phyloP scores from a whole-genome alignment of 257 asterid genomes.

The Petunia axillaris region DNA sequence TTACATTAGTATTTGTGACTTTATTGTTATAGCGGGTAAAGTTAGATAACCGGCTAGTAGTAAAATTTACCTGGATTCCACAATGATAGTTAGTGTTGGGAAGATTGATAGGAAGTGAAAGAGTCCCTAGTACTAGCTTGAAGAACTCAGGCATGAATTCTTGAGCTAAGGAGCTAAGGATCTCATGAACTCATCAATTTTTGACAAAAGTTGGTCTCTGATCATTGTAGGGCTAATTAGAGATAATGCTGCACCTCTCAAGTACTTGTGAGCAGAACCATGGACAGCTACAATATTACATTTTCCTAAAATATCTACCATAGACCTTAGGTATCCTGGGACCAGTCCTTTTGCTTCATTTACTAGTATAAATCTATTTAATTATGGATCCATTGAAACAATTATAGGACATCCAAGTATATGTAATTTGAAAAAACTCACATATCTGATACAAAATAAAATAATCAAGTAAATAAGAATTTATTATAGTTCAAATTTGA shows the following conservation, averaged over 20 bases:
- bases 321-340: slow-evolving; percentile 90
- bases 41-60: neutral
- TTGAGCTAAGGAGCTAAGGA: slow-evolving; percentile 58
- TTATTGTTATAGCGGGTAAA: neutral
- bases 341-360: slow-evolving; percentile 87
- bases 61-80: slow-evolving; percentile 69
- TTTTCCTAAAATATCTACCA: slow-evolving; percentile 76
- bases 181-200: slow-evolving; percentile 69
- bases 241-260: slow-evolving; percentile 75
- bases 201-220: slow-evolving; percentile 62
- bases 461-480: slow-evolving; percentile 43
- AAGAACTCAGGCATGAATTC: slow-evolving; percentile 90
- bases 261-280: slow-evolving; percentile 72
- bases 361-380: slow-evolving; percentile 71
- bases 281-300: slow-evolving; percentile 78
- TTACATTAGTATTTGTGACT: neutral
- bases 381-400: slow-evolving; percentile 85
- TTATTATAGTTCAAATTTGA: neutral
- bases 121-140: slow-evolving; percentile 85
- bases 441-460: no score
- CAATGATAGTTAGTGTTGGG: slow-evolving; percentile 79
- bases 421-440: slow-evolving; percentile 48
- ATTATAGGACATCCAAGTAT: slow-evolving; percentile 84
- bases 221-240: slow-evolving; percentile 70
- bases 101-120: slow-evolving; percentile 89